Evolutionary conservation across 2,329 filamentous ascomycete genomes (phyloP).

Genomic region (Teratosphaeria viscida): DNA sequence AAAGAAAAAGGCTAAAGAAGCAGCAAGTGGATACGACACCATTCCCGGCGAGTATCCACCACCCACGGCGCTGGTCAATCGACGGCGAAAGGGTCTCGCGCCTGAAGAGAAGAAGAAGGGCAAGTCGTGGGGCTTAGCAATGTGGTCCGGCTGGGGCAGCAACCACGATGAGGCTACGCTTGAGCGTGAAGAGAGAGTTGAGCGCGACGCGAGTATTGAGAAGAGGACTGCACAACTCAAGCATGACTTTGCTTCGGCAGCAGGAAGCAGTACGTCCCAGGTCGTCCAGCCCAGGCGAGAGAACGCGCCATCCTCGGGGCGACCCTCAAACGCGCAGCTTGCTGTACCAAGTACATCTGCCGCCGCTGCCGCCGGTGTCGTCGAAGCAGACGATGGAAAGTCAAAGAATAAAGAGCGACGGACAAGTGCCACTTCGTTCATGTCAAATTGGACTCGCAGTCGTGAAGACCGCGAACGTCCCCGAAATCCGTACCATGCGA

Average conservation of each 20-base stretch:
- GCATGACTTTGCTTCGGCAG: neutral
- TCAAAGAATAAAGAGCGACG: slow-evolving; percentile 8
- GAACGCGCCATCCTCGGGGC: neutral
- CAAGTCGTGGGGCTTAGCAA: slow-evolving; percentile 58
- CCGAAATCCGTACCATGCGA: slow-evolving; percentile 13
- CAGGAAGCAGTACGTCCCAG: neutral
- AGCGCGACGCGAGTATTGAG: neutral
- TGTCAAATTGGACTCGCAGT: slow-evolving; percentile 3
- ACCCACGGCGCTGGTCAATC: slow-evolving; percentile 55
- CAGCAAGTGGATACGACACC: slow-evolving; percentile 58
- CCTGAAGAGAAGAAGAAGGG: slow-evolving; percentile 22
- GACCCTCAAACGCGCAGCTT: neutral
- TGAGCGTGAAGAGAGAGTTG: slow-evolving; percentile 45
- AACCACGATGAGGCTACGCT: slow-evolving; percentile 76
- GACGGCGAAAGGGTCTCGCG: slow-evolving; percentile 33
- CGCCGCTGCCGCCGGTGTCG: neutral
- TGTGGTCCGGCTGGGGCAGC: slow-evolving; percentile 83
- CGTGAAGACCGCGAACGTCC: slow-evolving; percentile 7
- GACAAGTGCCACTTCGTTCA: slow-evolving; percentile 14
- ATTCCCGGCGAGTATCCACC: slow-evolving; percentile 69
- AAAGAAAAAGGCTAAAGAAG: slow-evolving; percentile 61
- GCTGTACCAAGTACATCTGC: neutral
- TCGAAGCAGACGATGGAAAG: neutral
- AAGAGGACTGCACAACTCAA: neutral
- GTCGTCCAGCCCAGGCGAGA: neutral